A percentile compares a stretch with the other conserved stretches of the same genome.
Evolutionary conservation across 129 eudicot genomes (phyloP).

Genomic region (Centaurea solstitialis): DNA sequence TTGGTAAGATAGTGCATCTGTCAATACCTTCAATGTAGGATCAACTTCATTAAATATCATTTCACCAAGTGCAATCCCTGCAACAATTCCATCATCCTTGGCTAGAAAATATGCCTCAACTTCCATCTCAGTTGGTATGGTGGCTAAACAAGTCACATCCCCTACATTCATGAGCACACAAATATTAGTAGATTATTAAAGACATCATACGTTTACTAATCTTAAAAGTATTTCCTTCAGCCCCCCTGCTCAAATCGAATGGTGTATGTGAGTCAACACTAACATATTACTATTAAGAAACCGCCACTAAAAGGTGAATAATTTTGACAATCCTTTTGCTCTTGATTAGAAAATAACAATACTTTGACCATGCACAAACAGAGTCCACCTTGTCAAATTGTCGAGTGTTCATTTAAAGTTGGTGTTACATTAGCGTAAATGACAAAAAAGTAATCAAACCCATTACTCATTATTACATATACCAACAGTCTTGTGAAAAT

Average conservation of each 20-base stretch:
- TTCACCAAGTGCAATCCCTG: conserved; percentile 94
- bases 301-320: background rate
- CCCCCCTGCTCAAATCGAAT: background rate
- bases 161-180: conserved; percentile 48
- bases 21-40: conserved; percentile 72
- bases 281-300: background rate
- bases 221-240: background rate
- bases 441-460: background rate
- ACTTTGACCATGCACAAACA: background rate
- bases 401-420: background rate
- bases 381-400: background rate
- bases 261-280: background rate
- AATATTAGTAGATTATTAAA: background rate
- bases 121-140: conserved; percentile 82
- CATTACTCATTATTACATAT: conserved; percentile 32
- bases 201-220: background rate
- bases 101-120: conserved; percentile 92
- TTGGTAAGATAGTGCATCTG: background rate
- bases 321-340: background rate
- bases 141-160: conserved; percentile 93
- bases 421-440: background rate
- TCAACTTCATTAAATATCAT: conserved; percentile 89
- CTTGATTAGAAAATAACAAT: background rate
- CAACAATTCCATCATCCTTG: conserved; percentile 89
- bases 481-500: background rate